phyloP scores from a whole-genome alignment of 345 rosid species.

The Pseudoturritis turrita region DNA sequence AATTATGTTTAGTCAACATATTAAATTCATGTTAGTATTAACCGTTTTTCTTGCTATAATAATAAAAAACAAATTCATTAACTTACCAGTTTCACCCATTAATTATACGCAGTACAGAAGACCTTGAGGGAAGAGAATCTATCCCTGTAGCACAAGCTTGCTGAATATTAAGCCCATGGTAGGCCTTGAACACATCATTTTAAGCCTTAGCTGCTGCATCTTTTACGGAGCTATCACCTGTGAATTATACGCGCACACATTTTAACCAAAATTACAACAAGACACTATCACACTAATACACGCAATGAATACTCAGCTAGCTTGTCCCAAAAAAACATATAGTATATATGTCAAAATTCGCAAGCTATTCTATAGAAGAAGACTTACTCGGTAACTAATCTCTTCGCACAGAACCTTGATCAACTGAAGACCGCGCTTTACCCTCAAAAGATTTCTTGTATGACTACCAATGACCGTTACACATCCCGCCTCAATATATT shows the following conservation, averaged over 20 bases:
- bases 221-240: constrained; percentile 54
- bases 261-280: neutral
- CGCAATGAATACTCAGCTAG: no score
- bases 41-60: no score
- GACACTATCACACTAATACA: neutral
- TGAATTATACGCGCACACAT: neutral
- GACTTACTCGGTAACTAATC: constrained; percentile 51
- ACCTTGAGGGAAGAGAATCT: constrained; percentile 69
- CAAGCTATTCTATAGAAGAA: neutral
- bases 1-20: no score
- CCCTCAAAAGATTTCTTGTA: constrained; percentile 67
- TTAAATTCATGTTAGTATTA: no score
- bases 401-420: constrained; percentile 67
- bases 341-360: neutral
- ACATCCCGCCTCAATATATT: constrained; percentile 39
- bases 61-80: no score
- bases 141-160: constrained; percentile 79
- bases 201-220: constrained; percentile 78
- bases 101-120: constrained; percentile 52
- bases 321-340: no score
- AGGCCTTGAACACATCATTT: constrained; percentile 70
- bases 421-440: constrained; percentile 84
- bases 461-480: constrained; percentile 67
- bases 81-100: constrained; percentile 82
- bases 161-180: constrained; percentile 79